Evolutionary conservation across 2,329 filamentous ascomycete species (phyloP), one percentile per base, ranked within the genome.

Genomic region (Exophiala calicioides): DNA sequence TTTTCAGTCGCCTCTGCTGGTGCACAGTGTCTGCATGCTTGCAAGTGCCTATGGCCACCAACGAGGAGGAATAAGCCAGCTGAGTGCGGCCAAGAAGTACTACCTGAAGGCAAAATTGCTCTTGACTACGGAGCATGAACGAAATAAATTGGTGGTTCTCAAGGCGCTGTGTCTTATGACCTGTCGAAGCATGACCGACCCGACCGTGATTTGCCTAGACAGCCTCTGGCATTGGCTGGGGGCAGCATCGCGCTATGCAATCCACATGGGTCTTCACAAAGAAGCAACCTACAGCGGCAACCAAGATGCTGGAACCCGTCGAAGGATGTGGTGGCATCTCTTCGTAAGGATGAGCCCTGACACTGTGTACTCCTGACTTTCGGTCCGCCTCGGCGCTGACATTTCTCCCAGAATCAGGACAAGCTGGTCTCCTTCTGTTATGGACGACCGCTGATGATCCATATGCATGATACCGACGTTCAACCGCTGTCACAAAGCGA

Each of bases 311-410:
- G 46, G 46, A 27, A 43, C 16, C 29, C 29, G 46, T 44, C 21
- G 46, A 35, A 49, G 46, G 27, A 49, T 49, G 40, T 49, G 46
- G 46, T 49, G 46, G 46, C 39, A 44, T 38, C 29, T 49, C 16
- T 49, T 49, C 34, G 46, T 49, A 44, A 44, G 46, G 4, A 33
- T 31, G 10, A 32, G 13, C 24, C 31, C n/a, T 12, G 3, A 26
- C 13, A n/a, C n/a, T n/a, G n/a, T n/a, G n/a, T 18, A 26, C 20
- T 24, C 38, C 38, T 33, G 38, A 33, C 38, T 33, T 33, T 23
- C 26, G 27, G 27, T 26, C 27, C 29, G 39, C 29, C 39, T 42
- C 30, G 40, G 20, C 31, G 41, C 41, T 44, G 41, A 44, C 41
- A 38, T 36, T 38, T 29, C 37, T 35, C 31, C 31, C 34, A 49